phyloP scores from a whole-genome alignment of 2,329 filamentous ascomycete species.

The Talaromyces sp. region DNA sequence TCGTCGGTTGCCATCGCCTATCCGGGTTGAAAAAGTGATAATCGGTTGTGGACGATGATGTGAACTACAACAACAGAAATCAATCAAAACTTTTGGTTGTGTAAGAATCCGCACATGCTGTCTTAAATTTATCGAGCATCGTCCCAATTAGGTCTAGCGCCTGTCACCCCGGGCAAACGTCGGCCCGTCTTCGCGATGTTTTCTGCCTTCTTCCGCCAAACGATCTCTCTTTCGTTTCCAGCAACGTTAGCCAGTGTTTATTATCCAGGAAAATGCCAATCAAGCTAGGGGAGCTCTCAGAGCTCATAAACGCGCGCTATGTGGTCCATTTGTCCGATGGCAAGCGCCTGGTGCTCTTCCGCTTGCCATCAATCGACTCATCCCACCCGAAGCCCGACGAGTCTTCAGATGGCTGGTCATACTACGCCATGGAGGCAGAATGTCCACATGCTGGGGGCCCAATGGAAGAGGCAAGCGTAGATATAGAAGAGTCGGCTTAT shows the following conservation, averaged over 20 bases:
- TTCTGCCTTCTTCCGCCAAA: background rate
- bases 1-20: too few species aligned
- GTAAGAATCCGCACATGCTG: too few species aligned
- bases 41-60: too few species aligned
- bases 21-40: too few species aligned
- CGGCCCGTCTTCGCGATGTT: background rate
- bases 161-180: background rate
- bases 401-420: conserved; percentile 41
- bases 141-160: background rate
- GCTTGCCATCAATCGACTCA: conserved; percentile 41
- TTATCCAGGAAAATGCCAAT: background rate
- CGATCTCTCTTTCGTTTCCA: background rate
- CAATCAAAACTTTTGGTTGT: too few species aligned
- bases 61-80: too few species aligned
- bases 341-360: conserved; percentile 47
- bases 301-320: conserved; percentile 41
- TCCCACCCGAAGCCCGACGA: conserved; percentile 31
- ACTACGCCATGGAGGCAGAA: conserved; percentile 49
- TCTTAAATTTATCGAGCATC: too few species aligned
- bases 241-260: background rate
- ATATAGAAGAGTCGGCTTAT: conserved; percentile 49
- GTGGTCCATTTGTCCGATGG: conserved; percentile 43
- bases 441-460: conserved; percentile 48
- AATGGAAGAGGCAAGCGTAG: conserved; percentile 45
- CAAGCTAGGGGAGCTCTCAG: conserved; percentile 23